phyloP scores from a whole-genome alignment of 495 filamentous ascomycete genomes.

The Hyaloscypha hepaticicola region DNA sequence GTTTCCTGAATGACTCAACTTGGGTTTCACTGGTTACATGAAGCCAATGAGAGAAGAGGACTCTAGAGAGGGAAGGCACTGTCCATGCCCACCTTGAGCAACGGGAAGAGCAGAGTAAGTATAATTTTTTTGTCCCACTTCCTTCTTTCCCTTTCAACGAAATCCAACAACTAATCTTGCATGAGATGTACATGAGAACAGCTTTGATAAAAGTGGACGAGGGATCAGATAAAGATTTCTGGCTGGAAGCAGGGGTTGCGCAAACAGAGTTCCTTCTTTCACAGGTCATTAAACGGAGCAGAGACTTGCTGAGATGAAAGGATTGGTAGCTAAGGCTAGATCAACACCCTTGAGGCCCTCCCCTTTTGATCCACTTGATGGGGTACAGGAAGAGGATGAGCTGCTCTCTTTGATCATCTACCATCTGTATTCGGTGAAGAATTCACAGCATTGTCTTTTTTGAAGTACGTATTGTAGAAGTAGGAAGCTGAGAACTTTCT shows the following conservation, averaged over 20 bases:
- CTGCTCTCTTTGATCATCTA: constrained; percentile 13
- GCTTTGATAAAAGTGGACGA: background rate
- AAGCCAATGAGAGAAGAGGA: too few species aligned
- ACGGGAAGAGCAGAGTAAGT: too few species aligned
- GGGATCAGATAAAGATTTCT: constrained; percentile 10
- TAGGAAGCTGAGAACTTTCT: background rate
- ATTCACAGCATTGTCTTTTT: constrained; percentile 2
- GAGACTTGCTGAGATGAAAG: constrained; percentile 4
- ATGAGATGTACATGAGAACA: constrained; percentile 4
- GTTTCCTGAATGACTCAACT: too few species aligned
- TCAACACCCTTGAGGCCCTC: background rate
- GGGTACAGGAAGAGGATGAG: constrained; percentile 5
- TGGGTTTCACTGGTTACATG: too few species aligned
- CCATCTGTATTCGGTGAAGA: constrained; percentile 5
- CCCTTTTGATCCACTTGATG: constrained; percentile 8
- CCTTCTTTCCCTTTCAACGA: too few species aligned
- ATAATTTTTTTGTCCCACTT: too few species aligned
- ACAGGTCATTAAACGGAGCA: background rate
- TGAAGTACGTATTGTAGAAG: constrained; percentile 9
- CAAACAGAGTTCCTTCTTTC: constrained; percentile 16
- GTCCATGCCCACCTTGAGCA: too few species aligned
- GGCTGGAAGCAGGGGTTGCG: constrained; percentile 10
- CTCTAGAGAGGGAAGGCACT: background rate
- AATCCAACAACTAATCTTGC: background rate
- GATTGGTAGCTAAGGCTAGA: constrained; percentile 1